Conservation (phyloP, 2,329 filamentous ascomycete genomes). For the Ramichloridium luteum region DNA sequence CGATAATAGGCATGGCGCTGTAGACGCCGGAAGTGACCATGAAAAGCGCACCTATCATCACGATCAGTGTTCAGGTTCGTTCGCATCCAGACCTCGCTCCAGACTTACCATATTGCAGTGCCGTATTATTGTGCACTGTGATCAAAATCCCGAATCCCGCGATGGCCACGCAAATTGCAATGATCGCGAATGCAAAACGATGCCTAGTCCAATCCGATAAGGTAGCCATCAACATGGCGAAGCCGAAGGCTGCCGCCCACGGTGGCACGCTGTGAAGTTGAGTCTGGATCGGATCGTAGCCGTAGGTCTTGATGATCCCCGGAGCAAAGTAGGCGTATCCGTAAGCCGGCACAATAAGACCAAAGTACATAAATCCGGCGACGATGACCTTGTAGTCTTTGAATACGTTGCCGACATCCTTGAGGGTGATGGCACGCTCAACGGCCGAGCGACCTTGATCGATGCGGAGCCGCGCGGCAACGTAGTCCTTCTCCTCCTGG, state of each 20-base stretch:
- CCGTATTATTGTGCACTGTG: slow-evolving; percentile 52
- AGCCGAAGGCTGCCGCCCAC: slow-evolving; percentile 63
- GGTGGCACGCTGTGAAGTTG: slow-evolving; percentile 45
- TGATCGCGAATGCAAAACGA: slow-evolving; percentile 60
- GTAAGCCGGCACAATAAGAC: slow-evolving; percentile 29
- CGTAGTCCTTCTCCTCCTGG: slow-evolving; percentile 34
- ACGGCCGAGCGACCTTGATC: slow-evolving; percentile 37
- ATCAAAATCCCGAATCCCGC: slow-evolving; percentile 66
- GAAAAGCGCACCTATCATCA: slow-evolving; percentile 55
- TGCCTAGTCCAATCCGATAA: slow-evolving; percentile 60
- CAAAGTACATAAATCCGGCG: slow-evolving; percentile 42
- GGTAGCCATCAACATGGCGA: slow-evolving; percentile 63
- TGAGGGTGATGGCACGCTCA: slow-evolving; percentile 31
- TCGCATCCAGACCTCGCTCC: too few relatives aligned
- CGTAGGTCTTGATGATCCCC: slow-evolving; percentile 37
- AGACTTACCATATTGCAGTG: slow-evolving; percentile 53
- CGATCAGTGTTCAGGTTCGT: too few relatives aligned
- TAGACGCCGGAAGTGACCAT: slow-evolving; percentile 60
- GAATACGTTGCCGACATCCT: slow-evolving; percentile 35
- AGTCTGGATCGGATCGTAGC: slow-evolving; percentile 41
- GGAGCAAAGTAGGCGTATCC: slow-evolving; percentile 38
- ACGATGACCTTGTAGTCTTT: slow-evolving; percentile 38
- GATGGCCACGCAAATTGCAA: slow-evolving; percentile 57
- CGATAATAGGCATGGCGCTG: slow-evolving; percentile 68
- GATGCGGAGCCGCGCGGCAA: slow-evolving; percentile 33